Evolutionary conservation across 176 grass and related monocot species (phyloP).

Genomic region (Paspalum notatum): DNA sequence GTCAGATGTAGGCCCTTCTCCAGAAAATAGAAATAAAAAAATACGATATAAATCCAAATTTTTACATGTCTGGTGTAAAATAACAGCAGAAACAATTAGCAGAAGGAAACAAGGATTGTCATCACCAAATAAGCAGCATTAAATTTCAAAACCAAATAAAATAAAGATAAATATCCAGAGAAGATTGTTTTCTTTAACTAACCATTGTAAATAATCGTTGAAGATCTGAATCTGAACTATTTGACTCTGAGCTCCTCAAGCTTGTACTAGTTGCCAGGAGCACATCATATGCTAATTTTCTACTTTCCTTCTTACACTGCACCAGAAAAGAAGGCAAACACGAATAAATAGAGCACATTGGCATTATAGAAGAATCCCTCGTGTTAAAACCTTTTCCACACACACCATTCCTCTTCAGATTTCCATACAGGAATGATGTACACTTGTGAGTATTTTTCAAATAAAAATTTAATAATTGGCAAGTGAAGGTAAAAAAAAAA

Average conservation of each 20-base stretch:
- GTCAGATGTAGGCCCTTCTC: too few species aligned
- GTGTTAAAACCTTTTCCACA: slow-evolving; percentile 16
- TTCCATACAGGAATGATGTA: slow-evolving; percentile 21
- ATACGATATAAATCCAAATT: too few species aligned
- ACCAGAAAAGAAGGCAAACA: slow-evolving; percentile 16
- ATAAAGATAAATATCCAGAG: slow-evolving; percentile 17
- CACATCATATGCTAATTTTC: slow-evolving; percentile 88
- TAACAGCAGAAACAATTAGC: slow-evolving; percentile 1
- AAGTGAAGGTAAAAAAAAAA: slow-evolving; percentile 8
- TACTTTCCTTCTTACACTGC: slow-evolving; percentile 91
- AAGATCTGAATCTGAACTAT: slow-evolving; percentile 74
- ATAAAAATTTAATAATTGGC: slow-evolving; percentile 23
- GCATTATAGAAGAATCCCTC: slow-evolving; percentile 18
- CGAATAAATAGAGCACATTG: slow-evolving; percentile 28
- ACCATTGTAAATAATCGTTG: slow-evolving; percentile 92
- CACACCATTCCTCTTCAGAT: not conserved
- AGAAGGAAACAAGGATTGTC: slow-evolving; percentile 8
- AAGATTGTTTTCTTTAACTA: slow-evolving; percentile 39
- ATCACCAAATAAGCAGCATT: not conserved
- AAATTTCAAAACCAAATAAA: slow-evolving; percentile 20
- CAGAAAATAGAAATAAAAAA: too few species aligned
- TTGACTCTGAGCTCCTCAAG: slow-evolving; percentile 70
- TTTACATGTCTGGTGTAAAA: not conserved
- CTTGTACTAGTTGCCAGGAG: slow-evolving; percentile 68
- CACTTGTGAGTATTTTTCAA: slow-evolving; percentile 9